Evolutionary conservation across 129 eudicot species (phyloP), one percentile per base, ranked within the genome.

Genomic region (Saposhnikovia divaricata): DNA sequence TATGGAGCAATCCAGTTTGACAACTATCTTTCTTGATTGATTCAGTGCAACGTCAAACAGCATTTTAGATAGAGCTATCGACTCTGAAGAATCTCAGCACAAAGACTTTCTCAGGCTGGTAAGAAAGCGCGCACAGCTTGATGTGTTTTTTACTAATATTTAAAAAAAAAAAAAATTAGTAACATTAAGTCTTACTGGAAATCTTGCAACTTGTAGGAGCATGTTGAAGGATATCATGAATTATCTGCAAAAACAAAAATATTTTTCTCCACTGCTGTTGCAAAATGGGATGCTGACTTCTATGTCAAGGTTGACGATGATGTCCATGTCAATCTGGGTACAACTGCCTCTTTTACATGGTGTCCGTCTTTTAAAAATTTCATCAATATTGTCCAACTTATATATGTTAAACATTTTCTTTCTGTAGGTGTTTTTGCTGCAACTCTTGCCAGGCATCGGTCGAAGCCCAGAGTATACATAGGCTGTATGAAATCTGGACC

Each of bases 401-500:
- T 66, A 6, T 34, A 63, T 43, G 14, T 50, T 78, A 68, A 27
- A 72, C 74, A 43, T 53, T 77, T 45, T 61, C 50, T 25, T 31
- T 51, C 79, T 77, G 5, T 77, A 93, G 98, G 97, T 59, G 87
- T 89, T 89, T 80, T 91, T 44, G 91, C 89, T 40, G 89, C 97
- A 68, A 85, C 90, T 45, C 84, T 93, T 81, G 83, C 86, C 76
- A 34, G 69, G 69, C 69, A 61, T 61, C 11, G 69, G 37, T 61
- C 69, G 6, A 61, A 61, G 37, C 69, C 69, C 31, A 61, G 69
- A 61, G 69, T 61, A 61, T 61, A 93, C 84, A 85, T 91, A 21
- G 98, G 98, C 71, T 93, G 98, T 82, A 93, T 93, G 98, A 93
- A 93, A 83, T 93, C 98, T 5, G 98, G 98, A 55, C 97, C 95